Base-by-base conservation (phyloP, 306 rosid species). In the Pyrus communis region DNA sequence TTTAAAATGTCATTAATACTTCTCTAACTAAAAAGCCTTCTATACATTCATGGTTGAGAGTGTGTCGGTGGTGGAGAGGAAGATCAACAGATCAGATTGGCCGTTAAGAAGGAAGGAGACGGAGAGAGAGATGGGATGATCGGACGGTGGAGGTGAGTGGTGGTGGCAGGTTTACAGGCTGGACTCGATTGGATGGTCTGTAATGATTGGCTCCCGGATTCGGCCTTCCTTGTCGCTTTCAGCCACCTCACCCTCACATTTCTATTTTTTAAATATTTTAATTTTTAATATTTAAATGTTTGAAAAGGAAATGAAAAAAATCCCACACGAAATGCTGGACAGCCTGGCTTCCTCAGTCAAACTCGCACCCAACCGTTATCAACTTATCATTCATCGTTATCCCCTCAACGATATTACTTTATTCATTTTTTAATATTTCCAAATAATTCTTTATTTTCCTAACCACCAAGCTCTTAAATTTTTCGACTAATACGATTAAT, bases 271-370 rank as follows among this genome's bases (percentile, higher is more conserved):
- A 2, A 13, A 7, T 14, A 70, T 71, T 1, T 4, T 0, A 3
- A 21, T 55, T 8, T 55, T 2, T 55, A 55, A 23, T 19, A 58
- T 2, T 58, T 23, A 23, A n/a, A 77, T 58, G 1, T 11, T 57
- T 55, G 55, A 35, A 46, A 14, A 28, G 14, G 13, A 25, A 69
- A 17, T 25, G 5, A 33, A 25, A 67, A 78, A 74, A 31, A 63
- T 70, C 77, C 78, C 88, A 75, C 88, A 77, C 84, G 82, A 80
- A 89, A 88, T 93, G 98, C 89, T 72, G 25, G 76, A 85, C 98
- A 93, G 97, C 79, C 96, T 93, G 96, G 90, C 86, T 43, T 81
- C 72, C 85, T 80, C 90, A 83, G 98, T 93, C 97, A 93, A 91
- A 93, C 57, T 51, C 79, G 49, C 55, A 82, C 80, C 87, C 87